Conservation (phyloP, 768 basidiomycete species). For the Hygrophorus pudorinus region DNA sequence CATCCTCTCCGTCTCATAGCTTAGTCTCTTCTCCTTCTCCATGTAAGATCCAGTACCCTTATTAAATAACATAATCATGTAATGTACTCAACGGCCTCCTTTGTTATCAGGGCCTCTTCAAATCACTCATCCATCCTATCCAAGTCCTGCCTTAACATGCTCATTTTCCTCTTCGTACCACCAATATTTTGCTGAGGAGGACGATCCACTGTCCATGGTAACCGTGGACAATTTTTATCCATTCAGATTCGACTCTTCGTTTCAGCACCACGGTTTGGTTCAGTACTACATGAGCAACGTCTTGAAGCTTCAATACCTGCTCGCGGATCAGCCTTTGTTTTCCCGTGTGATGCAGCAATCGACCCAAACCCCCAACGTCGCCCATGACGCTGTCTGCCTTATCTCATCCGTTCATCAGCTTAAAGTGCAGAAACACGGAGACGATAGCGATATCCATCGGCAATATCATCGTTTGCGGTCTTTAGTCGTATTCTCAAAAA, state of each 20-base stretch:
- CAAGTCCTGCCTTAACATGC: slow-evolving; percentile 1
- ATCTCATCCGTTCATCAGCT: slow-evolving; percentile 48
- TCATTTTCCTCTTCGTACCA: background rate
- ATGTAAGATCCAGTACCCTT: slow-evolving; percentile 69
- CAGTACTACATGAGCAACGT: slow-evolving; percentile 53
- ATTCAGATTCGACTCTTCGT: background rate
- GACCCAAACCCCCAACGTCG: slow-evolving; percentile 29
- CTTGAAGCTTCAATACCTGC: slow-evolving; percentile 58
- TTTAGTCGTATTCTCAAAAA: too few relatives aligned
- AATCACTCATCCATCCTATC: background rate
- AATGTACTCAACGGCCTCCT: slow-evolving; percentile 54
- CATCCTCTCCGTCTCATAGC: slow-evolving; percentile 27
- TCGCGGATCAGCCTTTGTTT: slow-evolving; percentile 42
- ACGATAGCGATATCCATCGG: background rate
- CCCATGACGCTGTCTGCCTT: slow-evolving; percentile 50
- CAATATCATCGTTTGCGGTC: background rate
- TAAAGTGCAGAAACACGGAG: background rate
- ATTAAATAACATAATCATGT: slow-evolving; percentile 60
- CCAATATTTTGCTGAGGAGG: background rate
- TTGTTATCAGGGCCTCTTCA: slow-evolving; percentile 34
- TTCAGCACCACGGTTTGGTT: slow-evolving; percentile 8
- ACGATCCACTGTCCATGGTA: background rate
- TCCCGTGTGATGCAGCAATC: slow-evolving; percentile 39
- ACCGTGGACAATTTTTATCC: background rate
- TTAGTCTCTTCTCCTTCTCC: slow-evolving; percentile 32